Base-by-base conservation (phyloP, 106 monocot genomes). In the Phalaenopsis equestris region DNA sequence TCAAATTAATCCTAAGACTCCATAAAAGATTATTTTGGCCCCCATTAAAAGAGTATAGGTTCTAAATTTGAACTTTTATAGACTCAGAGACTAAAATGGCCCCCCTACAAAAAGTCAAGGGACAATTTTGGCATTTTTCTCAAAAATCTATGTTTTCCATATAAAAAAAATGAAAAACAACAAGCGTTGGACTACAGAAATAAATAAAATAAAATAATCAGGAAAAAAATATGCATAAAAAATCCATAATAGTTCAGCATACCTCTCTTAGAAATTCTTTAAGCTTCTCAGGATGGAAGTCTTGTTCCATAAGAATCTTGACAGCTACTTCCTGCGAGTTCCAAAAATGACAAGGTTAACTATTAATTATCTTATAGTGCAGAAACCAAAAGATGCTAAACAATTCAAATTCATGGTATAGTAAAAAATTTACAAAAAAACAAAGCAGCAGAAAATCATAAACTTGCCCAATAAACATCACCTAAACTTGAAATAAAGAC, bases 301-400 rank as follows among this genome's bases (percentile, higher is more conserved):
- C 94, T 86, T 99, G 94, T 45, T 99, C 98, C 90, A 93, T 92
- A 11, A 99, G 90, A 81, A 94, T 94, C 83, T 99, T 99, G 79
- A 99, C 98, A 75, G 98, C 98, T 86, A 99, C 98, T 85, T 94
- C 98, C 98, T 99, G 78, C 46, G 42, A 68, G 61, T 77, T 73
- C 55, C 11, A 75, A 67, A 41, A 48, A 42, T 65, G 42, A 42
- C 73, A 12, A 55, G 46, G 75, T 46, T 38, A 78, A 21, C 9
- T 11, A 75, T 48, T 17, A 23, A 9, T 46, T 45, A 45, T 7
- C 12, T 21, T 10, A 3, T 3, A 23, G 17, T 15, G 41, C 24
- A 75, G 75, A 75, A 75, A 75, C 47, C 6, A 23, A 75, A 1
- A 46, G 10, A 47, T 21, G 3, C 8, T 48, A 23, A 75, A 48